Conservation (phyloP, 768 basidiomycete genomes). For the Clitopilus hobsonii region DNA sequence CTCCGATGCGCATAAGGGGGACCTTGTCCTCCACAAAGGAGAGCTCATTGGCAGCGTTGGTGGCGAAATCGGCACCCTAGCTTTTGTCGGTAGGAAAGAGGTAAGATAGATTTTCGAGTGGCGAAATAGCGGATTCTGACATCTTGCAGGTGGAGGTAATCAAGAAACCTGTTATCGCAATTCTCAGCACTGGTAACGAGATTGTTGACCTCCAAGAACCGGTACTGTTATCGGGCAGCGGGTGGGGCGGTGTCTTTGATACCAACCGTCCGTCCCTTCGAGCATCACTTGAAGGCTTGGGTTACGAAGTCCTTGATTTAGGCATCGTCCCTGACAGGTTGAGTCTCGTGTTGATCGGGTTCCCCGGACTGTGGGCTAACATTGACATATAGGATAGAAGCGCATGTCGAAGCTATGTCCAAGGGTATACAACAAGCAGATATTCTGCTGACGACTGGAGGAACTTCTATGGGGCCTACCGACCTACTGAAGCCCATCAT, state of each 20-base stretch:
- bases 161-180: conserved; percentile 69
- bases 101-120: conserved; percentile 29
- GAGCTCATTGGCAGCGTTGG: conserved; percentile 61
- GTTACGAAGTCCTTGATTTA: conserved; percentile 74
- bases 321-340: conserved; percentile 78
- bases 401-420: conserved; percentile 54
- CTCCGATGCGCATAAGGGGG: conserved; percentile 67
- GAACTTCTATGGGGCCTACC: conserved; percentile 87
- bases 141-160: conserved; percentile 56
- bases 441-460: conserved; percentile 79
- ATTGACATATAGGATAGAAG: conserved; percentile 37
- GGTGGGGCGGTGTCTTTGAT: conserved; percentile 77
- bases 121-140: background rate
- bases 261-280: conserved; percentile 81
- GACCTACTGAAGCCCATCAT: conserved; percentile 88
- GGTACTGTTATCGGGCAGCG: conserved; percentile 21
- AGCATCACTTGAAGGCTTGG: conserved; percentile 65
- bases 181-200: conserved; percentile 87
- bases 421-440: conserved; percentile 62
- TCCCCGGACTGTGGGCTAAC: background rate
- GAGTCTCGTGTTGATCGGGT: conserved; percentile 13
- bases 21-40: conserved; percentile 59
- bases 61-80: conserved; percentile 80
- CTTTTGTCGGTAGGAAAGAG: conserved; percentile 72
- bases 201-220: conserved; percentile 56